Percentiles rank a stretch among this genome's conserved stretches.
Conservation (phyloP, 352 stramenopile genomes). For the Pythium sukuiense region DNA sequence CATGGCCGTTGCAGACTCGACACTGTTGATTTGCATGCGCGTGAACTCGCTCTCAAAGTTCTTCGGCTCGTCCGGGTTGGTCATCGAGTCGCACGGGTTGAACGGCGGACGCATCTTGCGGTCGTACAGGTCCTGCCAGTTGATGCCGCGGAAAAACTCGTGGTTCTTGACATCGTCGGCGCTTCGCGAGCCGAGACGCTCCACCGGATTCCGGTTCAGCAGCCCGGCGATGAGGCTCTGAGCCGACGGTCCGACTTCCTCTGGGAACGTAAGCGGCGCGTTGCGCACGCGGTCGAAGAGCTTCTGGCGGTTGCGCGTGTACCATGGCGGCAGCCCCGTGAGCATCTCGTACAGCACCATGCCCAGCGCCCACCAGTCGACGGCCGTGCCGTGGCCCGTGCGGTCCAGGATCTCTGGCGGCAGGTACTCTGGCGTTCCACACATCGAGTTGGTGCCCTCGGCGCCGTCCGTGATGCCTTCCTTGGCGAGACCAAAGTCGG, state of each 20-base stretch:
- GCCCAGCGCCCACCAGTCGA: conserved; percentile 93
- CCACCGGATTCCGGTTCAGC: conserved; percentile 77
- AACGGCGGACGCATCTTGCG: conserved; percentile 84
- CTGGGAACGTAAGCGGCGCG: conserved; percentile 86
- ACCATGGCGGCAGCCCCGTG: conserved; percentile 90
- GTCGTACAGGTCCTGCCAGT: conserved; percentile 83
- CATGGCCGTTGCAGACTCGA: conserved; percentile 64
- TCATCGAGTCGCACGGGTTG: conserved; percentile 71
- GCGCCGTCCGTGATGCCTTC: conserved; percentile 83
- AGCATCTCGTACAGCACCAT: conserved; percentile 95
- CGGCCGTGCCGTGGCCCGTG: conserved; percentile 86
- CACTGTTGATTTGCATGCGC: conserved; percentile 88
- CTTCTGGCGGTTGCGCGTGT: conserved; percentile 92
- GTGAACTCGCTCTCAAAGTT: conserved; percentile 92
- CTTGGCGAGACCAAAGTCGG: conserved; percentile 88
- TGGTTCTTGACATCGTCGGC: conserved; percentile 87
- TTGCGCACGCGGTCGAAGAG: conserved; percentile 90
- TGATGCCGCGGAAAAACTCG: conserved; percentile 80
- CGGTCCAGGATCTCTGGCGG: conserved; percentile 91
- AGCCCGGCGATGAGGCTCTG: conserved; percentile 83
- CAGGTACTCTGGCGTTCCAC: conserved; percentile 92
- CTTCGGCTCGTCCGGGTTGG: conserved; percentile 73
- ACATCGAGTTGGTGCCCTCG: conserved; percentile 89
- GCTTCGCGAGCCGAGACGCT: conserved; percentile 72
- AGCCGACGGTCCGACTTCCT: conserved; percentile 71